phyloP scores from a whole-genome alignment of 371 early-diverging fungal species.

The Umbelopsis sp. region DNA sequence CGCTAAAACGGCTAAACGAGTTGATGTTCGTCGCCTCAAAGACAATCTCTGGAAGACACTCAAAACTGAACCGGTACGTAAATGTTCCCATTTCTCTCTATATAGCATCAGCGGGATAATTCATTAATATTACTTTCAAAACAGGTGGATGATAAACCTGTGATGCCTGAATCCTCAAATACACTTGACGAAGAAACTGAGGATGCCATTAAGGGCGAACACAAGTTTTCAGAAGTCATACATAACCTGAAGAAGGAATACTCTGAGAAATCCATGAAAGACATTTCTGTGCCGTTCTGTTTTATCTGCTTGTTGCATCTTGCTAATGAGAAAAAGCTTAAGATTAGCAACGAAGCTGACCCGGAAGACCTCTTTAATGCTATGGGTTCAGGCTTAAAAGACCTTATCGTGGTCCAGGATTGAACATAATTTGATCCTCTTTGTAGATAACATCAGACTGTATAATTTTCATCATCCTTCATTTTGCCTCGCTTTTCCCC shows the following conservation, averaged over 20 bases:
- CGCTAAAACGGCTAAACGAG: constrained; percentile 87
- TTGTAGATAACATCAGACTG: constrained; percentile 8
- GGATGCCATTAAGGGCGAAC: constrained; percentile 54
- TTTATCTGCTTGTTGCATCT: constrained; percentile 96
- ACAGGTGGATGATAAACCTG: not conserved
- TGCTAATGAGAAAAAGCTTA: constrained; percentile 90
- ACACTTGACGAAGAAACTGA: constrained; percentile 19
- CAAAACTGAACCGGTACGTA: constrained; percentile 14
- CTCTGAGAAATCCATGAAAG: constrained; percentile 75
- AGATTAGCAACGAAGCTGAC: constrained; percentile 5
- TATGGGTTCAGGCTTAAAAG: constrained; percentile 4
- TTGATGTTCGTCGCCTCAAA: constrained; percentile 93
- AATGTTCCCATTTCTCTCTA: not conserved
- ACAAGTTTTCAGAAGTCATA: constrained; percentile 76
- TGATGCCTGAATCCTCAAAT: not conserved
- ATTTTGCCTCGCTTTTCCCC: not conserved
- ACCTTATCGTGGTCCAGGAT: constrained; percentile 8
- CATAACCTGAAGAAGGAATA: constrained; percentile 72
- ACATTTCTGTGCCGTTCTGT: constrained; percentile 94
- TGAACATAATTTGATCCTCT: not conserved
- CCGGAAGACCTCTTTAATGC: constrained; percentile 5
- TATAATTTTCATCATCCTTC: not conserved
- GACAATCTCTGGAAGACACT: constrained; percentile 89
- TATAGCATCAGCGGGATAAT: no score
- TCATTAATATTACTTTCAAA: no score